phyloP scores from a whole-genome alignment of 2,329 filamentous ascomycete genomes.

The Pestalotiopsis sp. region DNA sequence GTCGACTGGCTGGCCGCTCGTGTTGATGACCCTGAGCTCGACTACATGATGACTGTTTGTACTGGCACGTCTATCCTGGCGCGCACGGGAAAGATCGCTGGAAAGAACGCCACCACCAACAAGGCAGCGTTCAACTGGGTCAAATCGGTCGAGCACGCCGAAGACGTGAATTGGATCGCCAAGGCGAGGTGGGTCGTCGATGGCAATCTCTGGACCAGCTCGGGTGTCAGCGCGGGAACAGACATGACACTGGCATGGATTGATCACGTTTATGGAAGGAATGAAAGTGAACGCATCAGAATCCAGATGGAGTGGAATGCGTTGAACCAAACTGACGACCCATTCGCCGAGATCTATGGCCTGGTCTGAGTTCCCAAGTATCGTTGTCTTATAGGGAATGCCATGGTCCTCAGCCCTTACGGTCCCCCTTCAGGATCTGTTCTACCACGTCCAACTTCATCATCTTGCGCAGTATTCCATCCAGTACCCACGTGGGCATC shows the following conservation, averaged over 20 bases:
- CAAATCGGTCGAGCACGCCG: slow-evolving; percentile 15
- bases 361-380: neutral
- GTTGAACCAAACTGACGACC: slow-evolving; percentile 21
- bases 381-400: too few relatives aligned
- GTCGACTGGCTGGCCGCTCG: slow-evolving; percentile 19
- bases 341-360: slow-evolving; percentile 18
- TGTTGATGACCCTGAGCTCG: slow-evolving; percentile 17
- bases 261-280: slow-evolving; percentile 19
- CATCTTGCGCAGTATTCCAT: slow-evolving; percentile 24
- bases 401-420: neutral
- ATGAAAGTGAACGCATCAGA: slow-evolving; percentile 19
- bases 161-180: slow-evolving; percentile 22
- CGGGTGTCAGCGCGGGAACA: slow-evolving; percentile 25
- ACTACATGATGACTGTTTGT: slow-evolving; percentile 23
- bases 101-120: slow-evolving; percentile 23
- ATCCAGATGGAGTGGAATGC: slow-evolving; percentile 21
- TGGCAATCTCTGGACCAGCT: slow-evolving; percentile 24
- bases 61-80: slow-evolving; percentile 24
- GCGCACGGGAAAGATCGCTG: slow-evolving; percentile 20
- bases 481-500: slow-evolving; percentile 22
- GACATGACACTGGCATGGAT: slow-evolving; percentile 22
- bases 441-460: slow-evolving; percentile 25
- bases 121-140: slow-evolving; percentile 24
- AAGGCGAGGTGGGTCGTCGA: slow-evolving; percentile 26
- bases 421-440: slow-evolving; percentile 15